Base-by-base conservation (phyloP, 371 early-diverging fungal species). In the Apophysomyces elegans region DNA sequence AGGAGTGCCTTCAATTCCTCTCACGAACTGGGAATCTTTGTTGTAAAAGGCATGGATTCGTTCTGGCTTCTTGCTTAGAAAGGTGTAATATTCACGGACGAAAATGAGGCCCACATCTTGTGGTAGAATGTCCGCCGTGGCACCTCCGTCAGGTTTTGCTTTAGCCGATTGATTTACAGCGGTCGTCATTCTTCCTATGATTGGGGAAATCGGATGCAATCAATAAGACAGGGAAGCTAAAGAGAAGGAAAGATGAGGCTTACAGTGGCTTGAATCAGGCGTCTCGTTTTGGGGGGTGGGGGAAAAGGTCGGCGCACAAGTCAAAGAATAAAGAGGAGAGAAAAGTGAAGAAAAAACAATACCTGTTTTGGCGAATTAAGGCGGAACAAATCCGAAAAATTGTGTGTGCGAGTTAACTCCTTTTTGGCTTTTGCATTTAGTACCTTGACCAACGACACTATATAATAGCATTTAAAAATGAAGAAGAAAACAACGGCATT, bases 81-180 rank as follows among this genome's bases (percentile, higher is more conserved):
- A 90, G 32, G 95, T 95, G 81, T 97, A 98, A 79, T 95, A 98
- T 74, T 97, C 93, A 73, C 95, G 93, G 62, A 96, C 96, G 84
- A 98, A 98, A 73, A 95, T 85, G 89, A 93, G 90, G 44, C 96
- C 96, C 57, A 98, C 89, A 73, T 96, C 93, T 70, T 86, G 87
- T 7, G 75, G 73, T 26, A 63, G 74, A 65, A 75, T 65, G 59
- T 62, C 54, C 16, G 54, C 9, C 16, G 21, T 26, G 9, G 54
- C n/a, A 21, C 9, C 54, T 18, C 54, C 21, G 54, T 50, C 54
- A 21, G 54, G n/a, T 50, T 50, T 50, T 21, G 18, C 21, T 18
- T 16, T 50, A 50, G 54, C 54, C 54, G 21, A 50, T 50, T 50
- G 54, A 50, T 50, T 50, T 18, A 50, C 54, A 21, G 41, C 41